A percentile compares a stretch with the other conserved stretches of the same genome.
Conservation (phyloP, 257 asterid species). For the Solanum chaucha region DNA sequence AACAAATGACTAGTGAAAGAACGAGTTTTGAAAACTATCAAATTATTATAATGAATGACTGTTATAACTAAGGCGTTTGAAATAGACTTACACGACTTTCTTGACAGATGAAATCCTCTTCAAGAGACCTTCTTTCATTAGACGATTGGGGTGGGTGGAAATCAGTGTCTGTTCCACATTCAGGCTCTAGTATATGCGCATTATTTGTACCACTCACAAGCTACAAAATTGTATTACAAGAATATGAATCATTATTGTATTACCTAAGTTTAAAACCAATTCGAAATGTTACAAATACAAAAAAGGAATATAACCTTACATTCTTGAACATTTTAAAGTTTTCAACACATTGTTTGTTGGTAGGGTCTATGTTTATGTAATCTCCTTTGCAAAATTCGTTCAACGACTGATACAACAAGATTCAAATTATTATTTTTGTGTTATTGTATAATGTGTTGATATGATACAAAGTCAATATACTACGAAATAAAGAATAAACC, state of each 20-base stretch:
- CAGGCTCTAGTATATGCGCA: neutral
- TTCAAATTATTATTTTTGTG: neutral
- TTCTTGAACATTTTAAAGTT: neutral
- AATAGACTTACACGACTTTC: neutral
- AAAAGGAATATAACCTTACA: neutral
- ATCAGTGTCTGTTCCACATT: neutral
- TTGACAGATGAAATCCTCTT: neutral
- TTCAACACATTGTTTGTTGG: neutral
- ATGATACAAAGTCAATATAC: neutral
- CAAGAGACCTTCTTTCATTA: neutral
- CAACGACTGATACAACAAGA: neutral
- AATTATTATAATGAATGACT: too few species aligned
- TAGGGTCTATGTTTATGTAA: neutral
- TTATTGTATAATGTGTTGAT: neutral
- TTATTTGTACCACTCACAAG: neutral
- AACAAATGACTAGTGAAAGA: too few species aligned
- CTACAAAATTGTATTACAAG: neutral
- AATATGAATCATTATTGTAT: neutral
- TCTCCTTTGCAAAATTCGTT: neutral
- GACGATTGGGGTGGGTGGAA: neutral
- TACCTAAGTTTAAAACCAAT: too few species aligned
- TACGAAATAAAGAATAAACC: neutral
- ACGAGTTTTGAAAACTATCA: too few species aligned
- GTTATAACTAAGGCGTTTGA: too few species aligned
- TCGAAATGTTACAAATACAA: neutral